Evolutionary conservation across 2,329 filamentous ascomycete genomes (phyloP), one percentile per base, ranked within the genome.

Genomic region (Leptographium flavum): DNA sequence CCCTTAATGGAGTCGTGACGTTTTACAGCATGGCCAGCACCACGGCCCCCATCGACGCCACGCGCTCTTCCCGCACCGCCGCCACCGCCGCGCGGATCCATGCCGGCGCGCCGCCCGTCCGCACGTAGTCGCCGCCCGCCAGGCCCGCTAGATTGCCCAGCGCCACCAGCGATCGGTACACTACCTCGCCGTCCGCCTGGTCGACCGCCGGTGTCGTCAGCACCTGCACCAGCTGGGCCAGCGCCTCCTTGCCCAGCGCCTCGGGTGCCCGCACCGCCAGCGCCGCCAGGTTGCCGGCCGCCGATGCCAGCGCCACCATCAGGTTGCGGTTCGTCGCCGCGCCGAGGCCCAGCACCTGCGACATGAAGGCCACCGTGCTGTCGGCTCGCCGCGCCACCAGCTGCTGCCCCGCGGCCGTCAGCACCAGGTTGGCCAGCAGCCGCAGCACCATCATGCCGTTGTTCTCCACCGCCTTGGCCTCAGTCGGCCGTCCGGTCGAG

Each of bases 371-470:
- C 5, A 85, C 66, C 5, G 83, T 73, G 33, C 72, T 68, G 35
- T 80, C 73, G 19, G 64, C 61, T 15, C 70, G 61, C 1, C 80
- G 76, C 37, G 75, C 71, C 6, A 79, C 76, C 4, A 86, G 63
- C 39, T 68, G 65, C 21, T 84, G 76, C 15, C 92, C 92, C 46
- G 81, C 70, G 0, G 76, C 66, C 0, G 84, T 85, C 49, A 76
- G 73, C 57, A 95, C 94, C 8, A 95, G 67, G 54, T 98, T 98
- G 27, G 79, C 81, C 41, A 96, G 70, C 14, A 81, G 76, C 4
- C 92, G 83, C 13, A 87, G 70, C 0, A 82, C 80, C 69, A 98
- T 83, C 81, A 96, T 94, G 11, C 78, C 75, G 52, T 87, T 87
- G 61, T 95, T 95, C 44, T 81, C 72, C 32, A 78, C 79, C 0